Percentiles rank a stretch among this genome's conserved stretches.
Conservation (phyloP, 2,329 filamentous ascomycete species). For the Aurifilum marmelostoma region DNA sequence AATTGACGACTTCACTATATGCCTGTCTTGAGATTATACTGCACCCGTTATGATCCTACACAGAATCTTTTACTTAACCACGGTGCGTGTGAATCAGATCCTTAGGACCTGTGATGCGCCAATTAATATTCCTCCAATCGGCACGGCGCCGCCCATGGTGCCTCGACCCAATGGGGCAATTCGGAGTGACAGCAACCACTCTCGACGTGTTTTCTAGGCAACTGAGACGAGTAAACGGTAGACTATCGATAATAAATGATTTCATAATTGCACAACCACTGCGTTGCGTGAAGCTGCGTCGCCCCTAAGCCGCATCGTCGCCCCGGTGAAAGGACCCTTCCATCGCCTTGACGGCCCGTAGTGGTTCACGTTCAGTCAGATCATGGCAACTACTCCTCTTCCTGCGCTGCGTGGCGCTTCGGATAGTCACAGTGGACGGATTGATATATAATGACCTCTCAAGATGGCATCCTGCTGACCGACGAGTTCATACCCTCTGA, state of each 20-base stretch:
- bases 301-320: background rate
- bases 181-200: background rate
- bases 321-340: too few species aligned
- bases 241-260: background rate
- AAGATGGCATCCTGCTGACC: background rate
- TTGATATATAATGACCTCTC: background rate
- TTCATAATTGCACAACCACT: background rate
- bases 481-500: background rate
- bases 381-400: background rate
- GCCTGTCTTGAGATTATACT: background rate
- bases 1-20: too few species aligned
- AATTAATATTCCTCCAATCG: constrained; percentile 18
- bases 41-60: too few species aligned
- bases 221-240: background rate
- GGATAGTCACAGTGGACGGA: background rate
- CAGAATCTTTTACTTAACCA: too few species aligned
- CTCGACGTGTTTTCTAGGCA: background rate
- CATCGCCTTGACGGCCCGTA: constrained; percentile 15
- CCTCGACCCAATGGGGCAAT: background rate
- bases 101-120: background rate
- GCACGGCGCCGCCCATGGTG: background rate
- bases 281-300: background rate
- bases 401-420: too few species aligned
- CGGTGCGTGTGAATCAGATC: background rate
- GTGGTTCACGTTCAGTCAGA: background rate